These are phyloP conservation scores for Gossypium sturtianum DNA, from an alignment of 345 rosid species.

Conservation along the genomic window DNA sequence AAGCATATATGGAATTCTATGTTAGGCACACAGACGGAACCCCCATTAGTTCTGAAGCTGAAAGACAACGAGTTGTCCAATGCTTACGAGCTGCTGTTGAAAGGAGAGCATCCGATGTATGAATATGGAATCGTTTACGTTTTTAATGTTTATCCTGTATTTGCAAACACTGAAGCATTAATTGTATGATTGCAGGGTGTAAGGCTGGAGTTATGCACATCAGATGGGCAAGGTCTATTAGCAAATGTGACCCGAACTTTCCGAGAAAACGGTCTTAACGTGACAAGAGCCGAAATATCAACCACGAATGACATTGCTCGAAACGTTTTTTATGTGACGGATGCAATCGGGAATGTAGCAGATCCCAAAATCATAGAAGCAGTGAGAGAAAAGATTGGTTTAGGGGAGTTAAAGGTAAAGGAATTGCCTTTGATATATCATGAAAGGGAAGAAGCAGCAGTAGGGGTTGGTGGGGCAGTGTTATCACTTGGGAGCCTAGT, in stretches of 20 bases:
- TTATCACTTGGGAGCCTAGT: conserved; percentile 76
- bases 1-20: conserved; percentile 80
- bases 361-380: conserved; percentile 65
- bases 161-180: conserved; percentile 1
- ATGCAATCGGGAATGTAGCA: conserved; percentile 52
- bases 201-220: conserved; percentile 59
- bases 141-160: background rate
- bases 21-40: conserved; percentile 84
- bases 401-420: conserved; percentile 58
- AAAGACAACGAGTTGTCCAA: conserved; percentile 80
- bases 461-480: conserved; percentile 64
- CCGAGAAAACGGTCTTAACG: conserved; percentile 83
- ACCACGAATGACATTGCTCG: conserved; percentile 47
- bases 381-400: conserved; percentile 65
- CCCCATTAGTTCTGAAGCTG: conserved; percentile 92
- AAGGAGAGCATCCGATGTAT: conserved; percentile 81
- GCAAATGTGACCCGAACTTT: conserved; percentile 87
- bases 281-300: conserved; percentile 91
- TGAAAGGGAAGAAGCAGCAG: conserved; percentile 48
- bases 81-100: conserved; percentile 80
- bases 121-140: background rate
- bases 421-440: conserved; percentile 56
- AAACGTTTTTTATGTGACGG: conserved; percentile 78
- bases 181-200: conserved; percentile 52
- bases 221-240: conserved; percentile 66